Evolutionary conservation across 1,284 basidiomycete species (phyloP).

Genomic region (Ganoderma resinaceum): DNA sequence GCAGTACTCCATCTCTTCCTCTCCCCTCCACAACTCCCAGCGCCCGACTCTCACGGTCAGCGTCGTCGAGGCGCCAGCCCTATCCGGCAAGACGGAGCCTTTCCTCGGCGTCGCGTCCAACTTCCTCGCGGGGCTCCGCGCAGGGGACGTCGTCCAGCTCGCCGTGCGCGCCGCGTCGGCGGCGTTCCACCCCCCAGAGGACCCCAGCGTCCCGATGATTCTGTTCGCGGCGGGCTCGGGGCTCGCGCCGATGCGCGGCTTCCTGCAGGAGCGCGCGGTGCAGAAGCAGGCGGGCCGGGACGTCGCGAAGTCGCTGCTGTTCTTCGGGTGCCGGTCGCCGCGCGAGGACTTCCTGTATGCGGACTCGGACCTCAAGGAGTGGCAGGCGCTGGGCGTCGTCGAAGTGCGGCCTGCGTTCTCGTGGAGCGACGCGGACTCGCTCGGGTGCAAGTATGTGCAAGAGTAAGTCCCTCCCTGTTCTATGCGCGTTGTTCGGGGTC

Average conservation of each 20-base stretch:
- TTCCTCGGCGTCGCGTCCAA: conserved; percentile 59
- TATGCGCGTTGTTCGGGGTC: not conserved
- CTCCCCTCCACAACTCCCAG: conserved; percentile 53
- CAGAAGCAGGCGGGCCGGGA: conserved; percentile 54
- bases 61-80: conserved; percentile 48
- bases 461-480: conserved; percentile 45
- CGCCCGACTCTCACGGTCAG: conserved; percentile 55
- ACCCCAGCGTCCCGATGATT: conserved; percentile 51
- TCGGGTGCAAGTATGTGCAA: conserved; percentile 57
- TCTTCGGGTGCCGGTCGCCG: conserved; percentile 57
- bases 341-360: conserved; percentile 53
- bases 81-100: conserved; percentile 42
- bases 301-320: conserved; percentile 52
- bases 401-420: conserved; percentile 60
- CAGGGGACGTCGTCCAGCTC: conserved; percentile 54
- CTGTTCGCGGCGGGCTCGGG: conserved; percentile 60
- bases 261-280: conserved; percentile 58
- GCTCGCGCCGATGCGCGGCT: conserved; percentile 60
- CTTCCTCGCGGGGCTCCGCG: conserved; percentile 50
- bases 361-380: conserved; percentile 50
- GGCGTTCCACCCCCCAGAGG: conserved; percentile 55
- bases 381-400: conserved; percentile 52
- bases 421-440: conserved; percentile 43
- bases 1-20: conserved; percentile 62
- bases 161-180: conserved; percentile 50